Evolutionary conservation across 2,329 filamentous ascomycete genomes (phyloP), one percentile per base, ranked within the genome.

Genomic region (Aspergillus sp.): DNA sequence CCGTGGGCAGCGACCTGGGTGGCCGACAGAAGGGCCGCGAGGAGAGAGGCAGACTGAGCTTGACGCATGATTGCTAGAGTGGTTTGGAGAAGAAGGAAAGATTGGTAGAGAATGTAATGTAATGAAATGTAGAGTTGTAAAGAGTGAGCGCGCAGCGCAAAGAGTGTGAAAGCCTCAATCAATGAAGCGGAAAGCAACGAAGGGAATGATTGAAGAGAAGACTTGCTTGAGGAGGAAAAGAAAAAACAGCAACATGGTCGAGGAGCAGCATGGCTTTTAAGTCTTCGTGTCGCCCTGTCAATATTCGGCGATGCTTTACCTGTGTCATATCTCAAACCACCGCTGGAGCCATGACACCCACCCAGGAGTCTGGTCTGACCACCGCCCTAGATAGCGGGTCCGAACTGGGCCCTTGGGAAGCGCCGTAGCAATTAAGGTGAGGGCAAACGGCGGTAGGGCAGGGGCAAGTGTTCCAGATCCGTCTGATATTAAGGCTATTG

Each of bases 1-100:
- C 73, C 73, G 57, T 73, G 74, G 25, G 68, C 69, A 27, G 70
- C 65, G 25, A 74, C 73, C 21, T 67, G 61, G n/a, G 65, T 62
- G 23, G 75, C 70, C 44, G 69, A 69, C 23, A 75, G 68, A 38
- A 76, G 67, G 19, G 72, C 71, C 21, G 67, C 59, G 38, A 70
- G 59, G 42, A 68, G 63, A 15, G 69, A 67, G 13, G 68, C 47
- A 30, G 70, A 64, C 52, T 64, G 62, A 59, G 57, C 17, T 36
- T 51, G 54, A 60, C 52, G 54, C 62, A 64, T 64, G 21, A 8
- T 59, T 54, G 42, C 27, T 17, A 36, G 27, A 30, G 27, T 30
- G 51, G 17, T 21, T 17, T 36, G 32, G 30, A 36, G 30, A 36
- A 36, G 32, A 36, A 36, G 32, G 11, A 36, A 36, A 36, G 2